phyloP scores from a whole-genome alignment of 1,284 basidiomycete genomes.

The Microbotryum silenes-acaulis region DNA sequence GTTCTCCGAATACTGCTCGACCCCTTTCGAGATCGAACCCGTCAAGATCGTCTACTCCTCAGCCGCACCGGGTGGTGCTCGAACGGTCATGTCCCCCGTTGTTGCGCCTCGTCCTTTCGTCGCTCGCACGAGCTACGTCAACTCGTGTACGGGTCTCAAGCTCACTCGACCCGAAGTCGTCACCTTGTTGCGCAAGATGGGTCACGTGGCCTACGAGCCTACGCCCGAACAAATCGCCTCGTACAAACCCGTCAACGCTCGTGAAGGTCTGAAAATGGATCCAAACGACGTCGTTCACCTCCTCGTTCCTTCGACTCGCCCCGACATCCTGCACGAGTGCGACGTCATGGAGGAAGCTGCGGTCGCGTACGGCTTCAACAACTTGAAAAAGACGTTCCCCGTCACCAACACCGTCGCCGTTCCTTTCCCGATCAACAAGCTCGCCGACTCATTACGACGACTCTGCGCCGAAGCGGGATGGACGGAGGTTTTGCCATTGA shows the following conservation, averaged over 20 bases:
- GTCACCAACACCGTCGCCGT: constrained; percentile 92
- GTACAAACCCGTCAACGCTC: constrained; percentile 43
- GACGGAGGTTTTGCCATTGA: constrained; percentile 90
- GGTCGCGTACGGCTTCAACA: constrained; percentile 97
- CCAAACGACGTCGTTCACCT: constrained; percentile 61
- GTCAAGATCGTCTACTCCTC: constrained; percentile 60
- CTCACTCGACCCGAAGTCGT: constrained; percentile 58
- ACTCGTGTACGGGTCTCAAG: constrained; percentile 82
- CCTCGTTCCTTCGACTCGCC: constrained; percentile 77
- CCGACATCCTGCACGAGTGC: constrained; percentile 96
- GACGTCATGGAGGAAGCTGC: constrained; percentile 98
- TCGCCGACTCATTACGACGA: constrained; percentile 76
- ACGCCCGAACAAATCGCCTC: constrained; percentile 38
- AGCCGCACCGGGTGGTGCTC: constrained; percentile 55
- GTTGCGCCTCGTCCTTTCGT: constrained; percentile 61
- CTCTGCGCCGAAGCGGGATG: constrained; percentile 95
- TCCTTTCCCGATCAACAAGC: constrained; percentile 79
- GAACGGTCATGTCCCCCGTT: constrained; percentile 68
- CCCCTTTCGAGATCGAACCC: constrained; percentile 91
- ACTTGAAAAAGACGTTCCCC: constrained; percentile 84
- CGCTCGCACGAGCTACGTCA: constrained; percentile 85
- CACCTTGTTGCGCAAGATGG: constrained; percentile 66
- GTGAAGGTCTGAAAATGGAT: constrained; percentile 39
- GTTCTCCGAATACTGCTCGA: constrained; percentile 93
- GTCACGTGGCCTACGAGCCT: constrained; percentile 34